These are phyloP conservation scores for Wickerhamomyces bisporus DNA, from an alignment of 805 yeast genomes.

Conservation along the genomic window DNA sequence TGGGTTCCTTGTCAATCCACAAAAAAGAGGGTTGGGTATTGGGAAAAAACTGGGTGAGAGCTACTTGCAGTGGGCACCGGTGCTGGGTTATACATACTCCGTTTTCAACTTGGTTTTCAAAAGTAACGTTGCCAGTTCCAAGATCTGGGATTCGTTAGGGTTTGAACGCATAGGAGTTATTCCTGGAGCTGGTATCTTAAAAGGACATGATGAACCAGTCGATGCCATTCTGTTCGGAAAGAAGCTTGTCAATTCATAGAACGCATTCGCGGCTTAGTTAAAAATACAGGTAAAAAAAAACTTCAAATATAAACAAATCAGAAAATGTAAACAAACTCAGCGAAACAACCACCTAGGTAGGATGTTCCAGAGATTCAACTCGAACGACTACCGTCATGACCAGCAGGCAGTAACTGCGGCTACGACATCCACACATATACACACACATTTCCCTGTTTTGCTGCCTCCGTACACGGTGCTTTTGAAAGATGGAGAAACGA, in stretches of 20 bases:
- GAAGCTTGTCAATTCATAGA: slow-evolving; percentile 29
- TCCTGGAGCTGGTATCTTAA: slow-evolving; percentile 67
- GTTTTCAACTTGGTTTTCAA: slow-evolving; percentile 86
- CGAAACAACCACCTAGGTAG: too few species aligned
- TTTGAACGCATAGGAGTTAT: slow-evolving; percentile 75
- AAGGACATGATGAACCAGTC: slow-evolving; percentile 56
- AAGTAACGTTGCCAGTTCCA: slow-evolving; percentile 68
- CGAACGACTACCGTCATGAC: neutral
- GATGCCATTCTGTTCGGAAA: slow-evolving; percentile 81
- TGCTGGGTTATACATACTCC: slow-evolving; percentile 73
- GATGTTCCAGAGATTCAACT: too few species aligned
- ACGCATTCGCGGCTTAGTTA: too few species aligned
- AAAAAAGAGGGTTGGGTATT: slow-evolving; percentile 57
- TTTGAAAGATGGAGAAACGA: slow-evolving; percentile 82
- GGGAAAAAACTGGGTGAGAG: slow-evolving; percentile 66
- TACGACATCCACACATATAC: slow-evolving; percentile 8
- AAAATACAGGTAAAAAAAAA: too few species aligned
- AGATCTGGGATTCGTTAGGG: slow-evolving; percentile 80
- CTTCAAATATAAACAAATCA: too few species aligned
- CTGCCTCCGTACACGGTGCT: slow-evolving; percentile 66
- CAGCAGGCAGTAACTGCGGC: neutral
- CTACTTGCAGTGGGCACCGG: slow-evolving; percentile 69
- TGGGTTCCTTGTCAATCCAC: slow-evolving; percentile 67
- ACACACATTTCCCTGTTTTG: slow-evolving; percentile 20
- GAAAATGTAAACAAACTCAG: too few species aligned